Evolutionary conservation across 371 early-diverging fungal genomes (phyloP).

Genomic region (Haplosporangium sp.): DNA sequence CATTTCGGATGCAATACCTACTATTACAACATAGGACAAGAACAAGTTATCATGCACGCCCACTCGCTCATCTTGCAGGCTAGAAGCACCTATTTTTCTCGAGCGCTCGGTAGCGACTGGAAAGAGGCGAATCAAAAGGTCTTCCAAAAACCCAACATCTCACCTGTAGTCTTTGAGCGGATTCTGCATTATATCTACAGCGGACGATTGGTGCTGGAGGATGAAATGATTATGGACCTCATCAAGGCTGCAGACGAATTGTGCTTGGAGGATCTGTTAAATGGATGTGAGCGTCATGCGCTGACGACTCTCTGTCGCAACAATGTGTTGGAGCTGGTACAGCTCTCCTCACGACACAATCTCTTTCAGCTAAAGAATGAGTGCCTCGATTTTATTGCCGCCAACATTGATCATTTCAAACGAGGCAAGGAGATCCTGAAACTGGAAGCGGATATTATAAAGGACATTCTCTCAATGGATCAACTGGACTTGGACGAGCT

Average conservation of each 20-base stretch:
- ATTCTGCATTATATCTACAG: slow-evolving; percentile 45
- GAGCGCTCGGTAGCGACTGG: slow-evolving; percentile 40
- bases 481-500: slow-evolving; percentile 53
- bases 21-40: slow-evolving; percentile 29
- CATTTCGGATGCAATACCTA: neutral
- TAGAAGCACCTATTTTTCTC: slow-evolving; percentile 45
- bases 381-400: slow-evolving; percentile 49
- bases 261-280: slow-evolving; percentile 37
- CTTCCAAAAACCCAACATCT: slow-evolving; percentile 47
- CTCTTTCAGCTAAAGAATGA: slow-evolving; percentile 29
- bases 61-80: slow-evolving; percentile 45
- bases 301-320: slow-evolving; percentile 21
- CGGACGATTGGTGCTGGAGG: slow-evolving; percentile 26
- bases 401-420: slow-evolving; percentile 43
- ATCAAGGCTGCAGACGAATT: slow-evolving; percentile 50
- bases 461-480: slow-evolving; percentile 49
- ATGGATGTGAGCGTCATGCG: slow-evolving; percentile 45
- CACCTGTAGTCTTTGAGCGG: slow-evolving; percentile 34
- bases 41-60: slow-evolving; percentile 42
- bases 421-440: slow-evolving; percentile 35
- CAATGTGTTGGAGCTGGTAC: slow-evolving; percentile 42
- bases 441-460: slow-evolving; percentile 35
- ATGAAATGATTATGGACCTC: slow-evolving; percentile 32
- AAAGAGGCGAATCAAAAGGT: slow-evolving; percentile 40
- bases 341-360: slow-evolving; percentile 30